These are phyloP conservation scores for Sanghuangporus sanghuang DNA, from an alignment of 1,284 basidiomycete species.

Conservation along the genomic window DNA sequence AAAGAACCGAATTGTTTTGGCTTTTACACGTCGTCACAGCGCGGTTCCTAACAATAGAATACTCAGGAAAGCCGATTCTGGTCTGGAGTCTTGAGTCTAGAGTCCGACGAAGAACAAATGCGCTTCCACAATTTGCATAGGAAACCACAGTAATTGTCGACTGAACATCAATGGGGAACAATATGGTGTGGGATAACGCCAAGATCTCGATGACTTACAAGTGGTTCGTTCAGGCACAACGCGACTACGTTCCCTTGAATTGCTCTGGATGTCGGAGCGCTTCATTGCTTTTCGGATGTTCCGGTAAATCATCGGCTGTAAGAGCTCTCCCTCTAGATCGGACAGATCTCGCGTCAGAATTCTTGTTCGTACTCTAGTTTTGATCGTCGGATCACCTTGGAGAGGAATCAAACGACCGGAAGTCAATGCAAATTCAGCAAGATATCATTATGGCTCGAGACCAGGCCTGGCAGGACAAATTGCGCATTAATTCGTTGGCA, in stretches of 20 bases:
- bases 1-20: background rate
- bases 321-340: background rate
- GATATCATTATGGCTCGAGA: too few species aligned
- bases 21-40: background rate
- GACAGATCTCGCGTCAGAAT: too few species aligned
- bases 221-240: background rate
- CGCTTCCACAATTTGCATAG: background rate
- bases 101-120: background rate
- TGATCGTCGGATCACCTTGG: too few species aligned
- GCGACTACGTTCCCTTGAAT: background rate
- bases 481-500: too few species aligned
- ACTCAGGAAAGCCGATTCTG: background rate
- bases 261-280: background rate
- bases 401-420: too few species aligned
- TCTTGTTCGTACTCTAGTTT: too few species aligned
- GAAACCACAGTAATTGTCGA: too few species aligned
- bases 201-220: background rate
- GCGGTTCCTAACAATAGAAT: background rate
- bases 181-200: too few species aligned
- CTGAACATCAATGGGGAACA: too few species aligned
- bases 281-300: background rate
- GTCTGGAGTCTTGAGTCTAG: background rate
- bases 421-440: too few species aligned
- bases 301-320: background rate
- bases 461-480: too few species aligned